A percentile compares a stretch with the other conserved stretches of the same genome.
Conservation (phyloP, 1,139 yeast species). For the Diutina mesorugosa region DNA sequence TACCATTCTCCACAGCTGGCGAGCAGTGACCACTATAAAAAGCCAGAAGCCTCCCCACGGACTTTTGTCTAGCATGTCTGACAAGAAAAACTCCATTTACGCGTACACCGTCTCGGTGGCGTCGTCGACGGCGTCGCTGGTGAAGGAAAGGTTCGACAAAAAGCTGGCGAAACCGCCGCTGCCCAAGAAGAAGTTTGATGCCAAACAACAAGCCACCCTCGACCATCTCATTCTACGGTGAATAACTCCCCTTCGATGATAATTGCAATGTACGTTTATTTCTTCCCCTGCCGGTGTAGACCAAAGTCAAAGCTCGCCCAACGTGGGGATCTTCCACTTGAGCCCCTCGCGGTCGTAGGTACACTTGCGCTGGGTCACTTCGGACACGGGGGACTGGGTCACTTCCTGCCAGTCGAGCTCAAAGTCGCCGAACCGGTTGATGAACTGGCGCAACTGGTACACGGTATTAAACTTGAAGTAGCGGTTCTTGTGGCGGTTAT, state of each 20-base stretch:
- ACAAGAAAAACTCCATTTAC: background rate
- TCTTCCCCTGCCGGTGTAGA: background rate
- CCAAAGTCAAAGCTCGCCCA: slow-evolving; percentile 8
- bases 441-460: slow-evolving; percentile 31
- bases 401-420: slow-evolving; percentile 14
- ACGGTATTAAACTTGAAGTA: slow-evolving; percentile 34
- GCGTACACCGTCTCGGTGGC: background rate
- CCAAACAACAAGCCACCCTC: background rate
- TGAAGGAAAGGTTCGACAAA: background rate
- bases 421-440: slow-evolving; percentile 31
- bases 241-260: background rate
- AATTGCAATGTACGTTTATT: background rate
- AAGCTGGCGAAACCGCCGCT: background rate
- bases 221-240: background rate
- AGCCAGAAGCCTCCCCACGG: background rate
- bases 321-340: slow-evolving; percentile 39
- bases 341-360: slow-evolving; percentile 28
- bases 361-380: slow-evolving; percentile 11
- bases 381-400: background rate
- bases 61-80: background rate
- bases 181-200: background rate
- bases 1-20: background rate
- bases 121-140: background rate
- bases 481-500: slow-evolving; percentile 21
- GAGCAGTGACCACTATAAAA: background rate